Percentiles rank a stretch among this genome's conserved stretches.
Conservation (phyloP, 768 basidiomycete species). For the Suillus sp. region DNA sequence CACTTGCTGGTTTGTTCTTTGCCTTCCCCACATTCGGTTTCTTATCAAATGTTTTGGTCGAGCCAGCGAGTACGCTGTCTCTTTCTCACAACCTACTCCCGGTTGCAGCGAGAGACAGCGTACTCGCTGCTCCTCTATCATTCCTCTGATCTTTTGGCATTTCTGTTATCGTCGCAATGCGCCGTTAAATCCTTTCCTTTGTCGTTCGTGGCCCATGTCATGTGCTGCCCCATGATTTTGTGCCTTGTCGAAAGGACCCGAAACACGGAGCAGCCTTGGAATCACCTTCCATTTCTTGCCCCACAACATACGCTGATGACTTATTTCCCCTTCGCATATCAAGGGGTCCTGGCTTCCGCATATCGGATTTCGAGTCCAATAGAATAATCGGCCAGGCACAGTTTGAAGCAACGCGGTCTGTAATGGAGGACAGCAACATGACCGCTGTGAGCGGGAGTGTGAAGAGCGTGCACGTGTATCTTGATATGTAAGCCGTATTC, state of each 20-base stretch:
- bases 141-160: neutral
- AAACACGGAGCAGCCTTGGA: neutral
- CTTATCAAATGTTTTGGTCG: neutral
- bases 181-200: neutral
- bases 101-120: no score
- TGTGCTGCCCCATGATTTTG: neutral
- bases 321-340: conserved; percentile 4
- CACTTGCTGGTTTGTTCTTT: neutral
- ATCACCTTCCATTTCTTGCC: neutral
- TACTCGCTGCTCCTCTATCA: neutral
- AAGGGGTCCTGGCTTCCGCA: conserved; percentile 75
- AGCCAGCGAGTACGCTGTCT: neutral
- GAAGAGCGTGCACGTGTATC: conserved; percentile 67
- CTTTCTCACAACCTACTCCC: fast-evolving
- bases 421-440: conserved; percentile 56
- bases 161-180: neutral
- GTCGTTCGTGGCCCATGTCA: neutral
- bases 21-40: neutral
- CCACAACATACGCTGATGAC: neutral
- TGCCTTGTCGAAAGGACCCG: neutral
- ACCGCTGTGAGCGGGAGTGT: conserved; percentile 58
- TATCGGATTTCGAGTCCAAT: conserved; percentile 78
- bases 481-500: conserved; percentile 60
- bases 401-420: conserved; percentile 63
- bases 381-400: conserved; percentile 69